phyloP scores from a whole-genome alignment of 495 filamentous ascomycete genomes.

The Hypoxylon trugodes region DNA sequence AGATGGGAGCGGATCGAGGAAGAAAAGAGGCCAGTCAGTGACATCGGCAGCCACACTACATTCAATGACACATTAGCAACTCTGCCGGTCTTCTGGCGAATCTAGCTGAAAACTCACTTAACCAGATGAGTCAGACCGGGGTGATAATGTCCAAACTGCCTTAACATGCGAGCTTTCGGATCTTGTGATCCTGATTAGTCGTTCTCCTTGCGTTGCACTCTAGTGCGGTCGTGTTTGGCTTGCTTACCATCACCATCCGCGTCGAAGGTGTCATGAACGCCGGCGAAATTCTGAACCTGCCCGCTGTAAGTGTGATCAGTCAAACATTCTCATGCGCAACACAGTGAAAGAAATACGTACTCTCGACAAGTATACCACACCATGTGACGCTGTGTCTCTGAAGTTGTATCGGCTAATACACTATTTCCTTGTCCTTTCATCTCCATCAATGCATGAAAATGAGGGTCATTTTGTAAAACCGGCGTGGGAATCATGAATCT shows the following conservation, averaged over 20 bases:
- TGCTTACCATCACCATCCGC: constrained; percentile 9
- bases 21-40: constrained; percentile 52
- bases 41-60: constrained; percentile 43
- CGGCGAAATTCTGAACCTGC: constrained; percentile 53
- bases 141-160: constrained; percentile 31
- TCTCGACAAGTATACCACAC: constrained; percentile 56
- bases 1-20: constrained; percentile 37
- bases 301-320: constrained; percentile 29
- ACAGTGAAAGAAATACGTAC: constrained; percentile 18
- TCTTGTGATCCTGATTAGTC: constrained; percentile 20
- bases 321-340: neutral
- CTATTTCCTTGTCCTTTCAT: constrained; percentile 40
- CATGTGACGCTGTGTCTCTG: constrained; percentile 42
- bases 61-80: constrained; percentile 1
- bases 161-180: constrained; percentile 22
- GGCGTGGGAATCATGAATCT: constrained; percentile 55
- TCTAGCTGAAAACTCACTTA: constrained; percentile 16
- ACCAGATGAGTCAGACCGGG: constrained; percentile 24
- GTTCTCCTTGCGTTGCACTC: too few species aligned
- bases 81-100: neutral
- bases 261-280: constrained; percentile 43
- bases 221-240: too few species aligned
- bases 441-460: constrained; percentile 43
- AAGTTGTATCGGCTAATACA: constrained; percentile 33
- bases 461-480: constrained; percentile 46